Base-by-base conservation (phyloP, 345 rosid species). In the Eucalyptus brandiana region DNA sequence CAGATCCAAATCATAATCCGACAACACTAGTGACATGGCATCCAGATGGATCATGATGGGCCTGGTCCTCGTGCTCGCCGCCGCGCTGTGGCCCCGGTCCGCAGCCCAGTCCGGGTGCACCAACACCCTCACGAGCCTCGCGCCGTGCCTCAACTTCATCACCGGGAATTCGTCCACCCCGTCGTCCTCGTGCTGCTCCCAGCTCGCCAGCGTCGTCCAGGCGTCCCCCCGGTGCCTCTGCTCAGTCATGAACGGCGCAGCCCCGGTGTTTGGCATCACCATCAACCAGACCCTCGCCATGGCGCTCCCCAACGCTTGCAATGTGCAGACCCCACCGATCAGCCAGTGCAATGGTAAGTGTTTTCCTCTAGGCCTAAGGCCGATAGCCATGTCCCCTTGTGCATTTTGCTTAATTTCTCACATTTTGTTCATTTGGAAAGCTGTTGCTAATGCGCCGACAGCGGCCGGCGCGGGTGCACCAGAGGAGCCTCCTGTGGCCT, bases 11-110 rank as follows among this genome's bases (percentile, higher is more conserved):
- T 72, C 23, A 6, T 19, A 72, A 19, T 44, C 21, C 69, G 37
- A 21, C 26, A 80, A 1, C 26, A 50, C 11, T 5, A 49, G 14
- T 28, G 48, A 80, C 45, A 95, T 94, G 96, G 95, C 93, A 88
- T 72, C 88, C 51, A 87, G 87, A 34, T 87, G 88, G 50, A 88
- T 90, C 42, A 51, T 83, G 14, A 23, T 87, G 65, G 89, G 93
- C 69, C 86, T 93, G 24, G 87, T 91, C 87, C 86, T 93, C 56
- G 90, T 92, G 86, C 91, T 92, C 15, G 89, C 90, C 81, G 88
- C 91, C 32, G 13, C 88, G 87, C 48, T 88, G n/a, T 88, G 88
- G 89, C 91, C 60, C 40, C 65, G 58, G n/a, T 87, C 60, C 9
- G n/a, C 69, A 50, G 91, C 89, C n/a, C 91, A 90, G 86, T 30